Percentiles rank a stretch among this genome's conserved stretches.
phyloP scores from a whole-genome alignment of 495 filamentous ascomycete genomes.

The Penicillium cinerascens region DNA sequence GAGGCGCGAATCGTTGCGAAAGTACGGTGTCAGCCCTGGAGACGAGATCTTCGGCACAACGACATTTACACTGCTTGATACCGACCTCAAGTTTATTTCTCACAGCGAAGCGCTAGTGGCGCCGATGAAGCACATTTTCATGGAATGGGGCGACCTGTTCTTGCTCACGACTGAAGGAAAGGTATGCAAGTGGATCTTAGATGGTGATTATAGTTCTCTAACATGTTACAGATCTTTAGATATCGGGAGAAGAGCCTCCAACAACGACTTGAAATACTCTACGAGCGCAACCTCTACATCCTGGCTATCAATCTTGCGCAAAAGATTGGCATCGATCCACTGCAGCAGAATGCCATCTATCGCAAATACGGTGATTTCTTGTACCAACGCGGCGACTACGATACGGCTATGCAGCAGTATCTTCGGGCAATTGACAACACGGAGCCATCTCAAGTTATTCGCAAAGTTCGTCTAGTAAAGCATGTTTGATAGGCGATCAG shows the following conservation, averaged over 20 bases:
- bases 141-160: slow-evolving; percentile 88
- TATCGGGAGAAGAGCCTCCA: slow-evolving; percentile 91
- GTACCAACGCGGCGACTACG: slow-evolving; percentile 93
- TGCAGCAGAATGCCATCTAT: slow-evolving; percentile 87
- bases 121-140: slow-evolving; percentile 74
- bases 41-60: slow-evolving; percentile 77
- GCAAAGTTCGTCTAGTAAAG: slow-evolving; percentile 55
- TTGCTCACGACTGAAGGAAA: slow-evolving; percentile 87
- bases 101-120: slow-evolving; percentile 81
- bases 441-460: slow-evolving; percentile 89
- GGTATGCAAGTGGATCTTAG: slow-evolving; percentile 40
- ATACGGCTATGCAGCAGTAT: slow-evolving; percentile 98
- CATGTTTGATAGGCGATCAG: not conserved
- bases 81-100: slow-evolving; percentile 83
- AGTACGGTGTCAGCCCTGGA: slow-evolving; percentile 63
- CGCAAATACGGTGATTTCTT: slow-evolving; percentile 92
- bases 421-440: slow-evolving; percentile 93
- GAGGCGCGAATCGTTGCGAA: slow-evolving; percentile 50
- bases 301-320: slow-evolving; percentile 91
- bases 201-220: not conserved
- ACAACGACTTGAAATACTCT: slow-evolving; percentile 89
- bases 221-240: slow-evolving; percentile 61
- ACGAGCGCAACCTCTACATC: slow-evolving; percentile 88
- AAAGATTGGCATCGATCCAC: slow-evolving; percentile 70
- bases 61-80: slow-evolving; percentile 85